Percentiles rank a stretch among this genome's conserved stretches.
phyloP scores from a whole-genome alignment of 75 land plant species.

The Cryptomeria japonica region DNA sequence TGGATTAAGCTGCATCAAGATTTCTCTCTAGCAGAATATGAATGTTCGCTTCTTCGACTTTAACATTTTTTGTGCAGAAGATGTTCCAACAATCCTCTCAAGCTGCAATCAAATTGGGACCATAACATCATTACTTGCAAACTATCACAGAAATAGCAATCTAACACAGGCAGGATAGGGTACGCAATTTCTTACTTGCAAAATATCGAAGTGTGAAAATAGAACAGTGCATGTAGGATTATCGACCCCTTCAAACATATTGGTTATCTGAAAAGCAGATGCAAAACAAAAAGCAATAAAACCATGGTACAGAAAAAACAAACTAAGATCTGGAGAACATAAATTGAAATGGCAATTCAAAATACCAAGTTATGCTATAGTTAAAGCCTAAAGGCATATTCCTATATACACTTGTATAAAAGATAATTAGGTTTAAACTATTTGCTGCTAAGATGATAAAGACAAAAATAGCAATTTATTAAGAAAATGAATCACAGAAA shows the following conservation, averaged over 20 bases:
- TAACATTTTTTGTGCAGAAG: constrained; percentile 71
- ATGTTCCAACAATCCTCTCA: constrained; percentile 88
- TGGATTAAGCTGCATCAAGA: too few relatives aligned
- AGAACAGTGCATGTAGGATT: constrained; percentile 62
- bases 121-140: neutral
- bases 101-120: constrained; percentile 41
- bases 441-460: neutral
- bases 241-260: constrained; percentile 74
- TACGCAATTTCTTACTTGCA: constrained; percentile 47
- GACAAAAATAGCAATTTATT: neutral
- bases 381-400: neutral
- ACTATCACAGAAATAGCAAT: neutral
- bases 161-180: neutral
- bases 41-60: constrained; percentile 63
- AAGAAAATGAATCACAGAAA: neutral
- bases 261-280: constrained; percentile 59
- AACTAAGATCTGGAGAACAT: neutral
- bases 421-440: neutral
- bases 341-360: neutral
- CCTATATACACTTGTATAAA: neutral
- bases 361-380: neutral
- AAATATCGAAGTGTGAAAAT: constrained; percentile 76
- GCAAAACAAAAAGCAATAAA: neutral
- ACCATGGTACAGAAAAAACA: neutral
- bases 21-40: constrained; percentile 43